Conservation (phyloP, 805 yeast species). For the Saccharomycopsis babjevae region DNA sequence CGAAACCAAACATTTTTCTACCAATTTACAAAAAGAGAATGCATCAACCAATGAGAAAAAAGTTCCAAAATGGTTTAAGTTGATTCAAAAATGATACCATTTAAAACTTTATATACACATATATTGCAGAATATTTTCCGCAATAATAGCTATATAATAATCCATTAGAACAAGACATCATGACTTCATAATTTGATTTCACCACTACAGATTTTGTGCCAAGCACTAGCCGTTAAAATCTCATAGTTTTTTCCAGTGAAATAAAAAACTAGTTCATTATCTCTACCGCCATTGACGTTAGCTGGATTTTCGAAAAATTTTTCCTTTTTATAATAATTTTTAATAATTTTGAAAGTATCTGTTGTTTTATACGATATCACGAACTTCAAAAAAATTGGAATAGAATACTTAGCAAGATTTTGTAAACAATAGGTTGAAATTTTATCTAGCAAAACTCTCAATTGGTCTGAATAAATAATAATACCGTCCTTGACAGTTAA, state of each 20-base stretch:
- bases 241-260: slow-evolving; percentile 47
- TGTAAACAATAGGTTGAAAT: slow-evolving; percentile 29
- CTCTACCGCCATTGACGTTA: slow-evolving; percentile 54
- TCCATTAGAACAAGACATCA: neutral
- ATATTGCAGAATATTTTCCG: neutral
- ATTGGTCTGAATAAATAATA: slow-evolving; percentile 13
- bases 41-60: slow-evolving; percentile 12
- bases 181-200: slow-evolving; percentile 4
- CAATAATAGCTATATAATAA: neutral
- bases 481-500: neutral
- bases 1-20: neutral
- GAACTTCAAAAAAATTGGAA: slow-evolving; percentile 74
- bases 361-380: slow-evolving; percentile 50
- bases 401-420: slow-evolving; percentile 71
- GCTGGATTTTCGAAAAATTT: slow-evolving; percentile 54
- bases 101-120: neutral
- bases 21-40: neutral
- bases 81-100: slow-evolving; percentile 22
- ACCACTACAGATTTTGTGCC: slow-evolving; percentile 31
- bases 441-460: slow-evolving; percentile 28
- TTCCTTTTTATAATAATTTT: slow-evolving; percentile 58
- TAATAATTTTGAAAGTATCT: slow-evolving; percentile 76
- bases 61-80: slow-evolving; percentile 28
- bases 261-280: slow-evolving; percentile 59
- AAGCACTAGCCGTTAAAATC: slow-evolving; percentile 44